A percentile compares a stretch with the other conserved stretches of the same genome.
Evolutionary conservation across 768 basidiomycete species (phyloP).

Genomic region (Dentipellis fragilis): DNA sequence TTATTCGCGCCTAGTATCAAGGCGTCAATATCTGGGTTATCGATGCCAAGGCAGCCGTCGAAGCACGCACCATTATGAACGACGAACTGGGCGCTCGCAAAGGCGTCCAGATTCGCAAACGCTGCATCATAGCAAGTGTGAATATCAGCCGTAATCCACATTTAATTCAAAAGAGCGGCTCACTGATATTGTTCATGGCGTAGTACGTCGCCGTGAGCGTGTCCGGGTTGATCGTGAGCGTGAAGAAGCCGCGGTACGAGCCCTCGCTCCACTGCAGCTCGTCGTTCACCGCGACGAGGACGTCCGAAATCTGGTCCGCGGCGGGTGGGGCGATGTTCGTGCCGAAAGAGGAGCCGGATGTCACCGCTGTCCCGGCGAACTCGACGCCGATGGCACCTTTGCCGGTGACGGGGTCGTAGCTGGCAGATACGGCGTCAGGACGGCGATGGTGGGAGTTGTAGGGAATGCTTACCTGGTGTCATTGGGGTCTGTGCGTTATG

Average conservation of each 20-base stretch:
- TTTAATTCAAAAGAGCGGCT: conserved; percentile 13
- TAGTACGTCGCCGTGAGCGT: conserved; percentile 42
- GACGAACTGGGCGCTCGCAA: conserved; percentile 32
- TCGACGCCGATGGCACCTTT: conserved; percentile 45
- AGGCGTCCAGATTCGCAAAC: conserved; percentile 33
- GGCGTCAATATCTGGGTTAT: not conserved
- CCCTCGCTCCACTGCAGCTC: conserved; percentile 56
- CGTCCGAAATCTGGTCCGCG: conserved; percentile 28
- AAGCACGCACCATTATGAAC: conserved; percentile 21
- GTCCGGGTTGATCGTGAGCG: conserved; percentile 36
- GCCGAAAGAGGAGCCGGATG: conserved; percentile 39
- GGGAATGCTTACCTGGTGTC: conserved; percentile 25
- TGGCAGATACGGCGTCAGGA: conserved; percentile 6
- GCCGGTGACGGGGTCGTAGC: conserved; percentile 40
- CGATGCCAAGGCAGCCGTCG: not conserved
- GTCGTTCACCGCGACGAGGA: conserved; percentile 30
- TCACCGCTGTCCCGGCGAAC: conserved; percentile 53
- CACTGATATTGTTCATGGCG: conserved; percentile 39
- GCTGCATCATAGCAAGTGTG: conserved; percentile 16
- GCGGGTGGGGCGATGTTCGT: conserved; percentile 26
- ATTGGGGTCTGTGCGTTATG: conserved; percentile 31
- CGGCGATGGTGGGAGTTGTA: conserved; percentile 20
- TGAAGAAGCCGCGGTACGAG: conserved; percentile 50
- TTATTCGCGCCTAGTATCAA: conserved; percentile 31
- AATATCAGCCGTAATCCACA: not conserved